phyloP scores from a whole-genome alignment of 805 yeast genomes.

The Metschnikowia lunata region DNA sequence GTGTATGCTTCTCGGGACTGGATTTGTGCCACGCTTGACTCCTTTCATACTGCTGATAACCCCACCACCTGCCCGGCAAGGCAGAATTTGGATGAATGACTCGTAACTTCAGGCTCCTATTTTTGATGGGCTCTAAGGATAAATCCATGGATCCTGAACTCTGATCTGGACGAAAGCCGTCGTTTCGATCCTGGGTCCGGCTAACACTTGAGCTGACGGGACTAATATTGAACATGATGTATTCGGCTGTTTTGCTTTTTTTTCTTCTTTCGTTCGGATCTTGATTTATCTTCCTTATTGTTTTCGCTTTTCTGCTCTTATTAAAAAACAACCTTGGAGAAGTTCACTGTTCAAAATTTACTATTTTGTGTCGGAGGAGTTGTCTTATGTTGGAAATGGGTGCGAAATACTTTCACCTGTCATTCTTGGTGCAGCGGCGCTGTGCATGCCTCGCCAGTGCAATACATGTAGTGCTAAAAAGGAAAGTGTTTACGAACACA shows the following conservation, averaged over 20 bases:
- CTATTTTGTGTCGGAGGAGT: background rate
- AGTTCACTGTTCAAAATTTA: too few species aligned
- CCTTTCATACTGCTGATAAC: background rate
- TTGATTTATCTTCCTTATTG: too few species aligned
- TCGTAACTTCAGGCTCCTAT: background rate
- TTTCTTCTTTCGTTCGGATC: too few species aligned
- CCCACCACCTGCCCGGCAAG: slow-evolving; percentile 9
- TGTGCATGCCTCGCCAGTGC: too few species aligned
- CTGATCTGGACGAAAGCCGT: slow-evolving; percentile 1
- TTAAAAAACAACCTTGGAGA: too few species aligned
- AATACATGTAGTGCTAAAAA: too few species aligned
- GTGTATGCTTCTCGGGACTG: background rate
- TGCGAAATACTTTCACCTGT: background rate
- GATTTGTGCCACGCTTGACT: background rate
- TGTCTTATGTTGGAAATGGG: background rate
- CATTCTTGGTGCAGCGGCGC: too few species aligned
- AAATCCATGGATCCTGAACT: background rate
- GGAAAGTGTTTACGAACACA: too few species aligned
- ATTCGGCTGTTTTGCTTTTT: too few species aligned
- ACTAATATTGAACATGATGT: slow-evolving; percentile 3
- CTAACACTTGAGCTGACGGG: slow-evolving; percentile 1
- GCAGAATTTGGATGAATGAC: slow-evolving; percentile 8
- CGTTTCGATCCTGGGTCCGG: background rate
- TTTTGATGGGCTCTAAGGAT: background rate
- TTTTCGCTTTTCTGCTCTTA: too few species aligned